Evolutionary conservation across 2,329 filamentous ascomycete genomes (phyloP), one percentile per base, ranked within the genome.

Genomic region (Neonectria coccinea): DNA sequence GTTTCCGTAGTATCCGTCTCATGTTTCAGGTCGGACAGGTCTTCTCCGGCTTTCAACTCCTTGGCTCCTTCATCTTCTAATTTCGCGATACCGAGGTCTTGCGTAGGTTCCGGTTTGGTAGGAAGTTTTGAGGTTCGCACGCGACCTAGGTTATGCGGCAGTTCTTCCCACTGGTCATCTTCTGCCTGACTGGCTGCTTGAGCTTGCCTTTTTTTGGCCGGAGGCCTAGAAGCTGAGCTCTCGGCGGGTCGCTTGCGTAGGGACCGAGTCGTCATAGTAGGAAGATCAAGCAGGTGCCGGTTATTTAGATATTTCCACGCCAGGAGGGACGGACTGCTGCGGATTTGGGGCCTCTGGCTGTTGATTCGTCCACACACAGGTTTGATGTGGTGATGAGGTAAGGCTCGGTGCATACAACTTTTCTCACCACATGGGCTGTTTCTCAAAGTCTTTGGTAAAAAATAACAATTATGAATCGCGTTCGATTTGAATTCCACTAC

Each of bases 81-180:
- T 50, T 61, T 45, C 16, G 45, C 12, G 16, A 6, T 8, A 29
- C 12, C 31, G 14, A 18, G 14, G 4, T 51, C 22, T 18, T 44
- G 31, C 12, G 9, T n/a, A 5, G 8, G 27, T 2, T 10, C 11
- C n/a, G 27, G 16, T 6, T 20, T 27, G 18, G 16, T 27, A 25
- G 22, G 44, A 7, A 41, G n/a, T 22, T 42, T 51, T 14, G 50
- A 60, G 4, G 36, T 44, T 55, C 50, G 50, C 9, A 59, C 44
- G 5, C 50, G 44, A 10, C 62, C 62, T 6, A 61, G 52, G n/a
- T 64, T 64, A 16, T 60, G 56, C 16, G 62, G 56, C 22, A 56
- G 29, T 27, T 60, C 52, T 22, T 64, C 45, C 51, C 42, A 56
- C 5, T 52, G 44, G 14, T 14, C 31, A 18, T 44, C 44, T 14